Conservation (phyloP, 2,329 filamentous ascomycete species). For the Exserohilum rostratum region DNA sequence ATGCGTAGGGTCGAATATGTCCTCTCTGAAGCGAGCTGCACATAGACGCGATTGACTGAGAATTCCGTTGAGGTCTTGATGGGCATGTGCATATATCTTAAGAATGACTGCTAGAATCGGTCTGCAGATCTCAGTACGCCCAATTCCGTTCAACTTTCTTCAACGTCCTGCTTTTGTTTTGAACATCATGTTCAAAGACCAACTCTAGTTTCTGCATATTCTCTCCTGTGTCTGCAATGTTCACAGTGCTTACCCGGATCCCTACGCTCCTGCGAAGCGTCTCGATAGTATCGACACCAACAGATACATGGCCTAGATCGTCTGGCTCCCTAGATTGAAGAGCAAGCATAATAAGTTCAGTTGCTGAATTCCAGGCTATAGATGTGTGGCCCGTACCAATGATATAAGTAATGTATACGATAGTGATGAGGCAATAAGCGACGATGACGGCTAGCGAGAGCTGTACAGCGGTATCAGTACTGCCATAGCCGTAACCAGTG, state of each 20-base stretch:
- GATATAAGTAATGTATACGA: slow-evolving; percentile 15
- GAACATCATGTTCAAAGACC: slow-evolving; percentile 14
- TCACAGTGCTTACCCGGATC: slow-evolving; percentile 13
- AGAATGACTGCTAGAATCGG: too few relatives aligned
- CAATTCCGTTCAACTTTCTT: not conserved
- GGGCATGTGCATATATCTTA: too few relatives aligned
- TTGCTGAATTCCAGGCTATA: slow-evolving; percentile 20
- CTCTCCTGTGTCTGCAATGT: not conserved
- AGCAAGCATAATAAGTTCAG: slow-evolving; percentile 20
- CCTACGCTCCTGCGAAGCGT: slow-evolving; percentile 19
- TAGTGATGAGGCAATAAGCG: slow-evolving; percentile 11
- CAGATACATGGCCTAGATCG: slow-evolving; percentile 9
- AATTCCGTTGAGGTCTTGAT: too few relatives aligned
- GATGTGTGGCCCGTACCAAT: slow-evolving; percentile 18
- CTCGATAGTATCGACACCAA: slow-evolving; percentile 16
- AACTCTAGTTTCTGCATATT: slow-evolving; percentile 11
- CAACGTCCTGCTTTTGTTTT: not conserved
- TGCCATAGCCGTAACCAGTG: slow-evolving; percentile 10
- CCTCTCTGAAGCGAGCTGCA: too few relatives aligned
- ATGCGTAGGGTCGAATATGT: too few relatives aligned
- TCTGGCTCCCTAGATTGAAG: slow-evolving; percentile 20
- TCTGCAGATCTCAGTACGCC: not conserved
- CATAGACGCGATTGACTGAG: too few relatives aligned
- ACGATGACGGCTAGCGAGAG: slow-evolving; percentile 13
- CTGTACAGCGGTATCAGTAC: not conserved